Base-by-base conservation (phyloP, 2,329 filamentous ascomycete species). In the Polytolypa hystricis region DNA sequence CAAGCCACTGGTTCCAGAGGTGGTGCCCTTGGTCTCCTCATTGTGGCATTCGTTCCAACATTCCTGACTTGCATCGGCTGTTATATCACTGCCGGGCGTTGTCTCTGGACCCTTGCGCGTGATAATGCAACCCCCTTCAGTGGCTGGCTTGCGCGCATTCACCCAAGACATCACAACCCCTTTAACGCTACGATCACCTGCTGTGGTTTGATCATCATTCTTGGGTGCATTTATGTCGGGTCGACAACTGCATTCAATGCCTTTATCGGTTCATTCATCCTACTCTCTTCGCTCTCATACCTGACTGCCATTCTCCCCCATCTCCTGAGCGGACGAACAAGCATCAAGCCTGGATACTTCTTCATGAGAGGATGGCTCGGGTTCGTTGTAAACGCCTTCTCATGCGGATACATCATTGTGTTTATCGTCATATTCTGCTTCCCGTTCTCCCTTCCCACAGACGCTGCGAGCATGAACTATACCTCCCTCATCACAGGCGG, bases 341-440 rank as follows among this genome's bases (percentile, higher is more conserved):
- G 70, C 37, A 69, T 77, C 38, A 62, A 62, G 3, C 54, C 55
- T 1, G 73, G 72, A 0, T 64, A 66, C 1, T 77, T 77, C 53
- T 64, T 65, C 45, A 64, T 77, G 49, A 55, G 51, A 34, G 69
- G 71, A 6, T 58, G 50, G 4, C 50, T 64, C n/a, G 73, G 73
- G 1, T 67, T 57, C 27, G 41, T 56, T 2, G 48, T 77, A 47
- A 77, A 77, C 45, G 38, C 55, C 8, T 43, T 67, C 4, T 60
- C 70, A 5, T 68, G 72, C 11, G 46, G 67, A 27, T 68, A 74
- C 36, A 75, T 77, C 37, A 48, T 65, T 1, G 56, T 73, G 14
- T 77, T 76, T 45, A 62, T 71, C 36, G 58, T 73, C n/a, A 68
- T 77, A 40, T 77, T 71, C 55, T 75, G 71, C 49, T 77, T 77